Base-by-base conservation (phyloP, 2,329 filamentous ascomycete species). In the Cladosporium colombiae region DNA sequence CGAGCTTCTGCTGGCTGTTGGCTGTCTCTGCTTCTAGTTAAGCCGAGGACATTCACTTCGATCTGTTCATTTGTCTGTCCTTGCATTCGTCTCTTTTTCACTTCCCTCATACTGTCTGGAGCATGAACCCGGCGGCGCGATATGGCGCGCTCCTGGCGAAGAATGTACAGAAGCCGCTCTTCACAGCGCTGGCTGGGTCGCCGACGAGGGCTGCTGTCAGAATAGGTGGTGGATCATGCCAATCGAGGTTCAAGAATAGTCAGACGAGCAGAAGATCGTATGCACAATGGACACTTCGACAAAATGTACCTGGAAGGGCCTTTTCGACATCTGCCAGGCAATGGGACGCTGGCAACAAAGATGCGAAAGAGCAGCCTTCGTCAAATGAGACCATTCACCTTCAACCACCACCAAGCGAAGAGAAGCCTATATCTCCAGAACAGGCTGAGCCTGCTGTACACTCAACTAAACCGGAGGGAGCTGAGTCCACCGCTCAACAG, bases 301-400 rank as follows among this genome's bases (percentile, higher is more conserved):
- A 62, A 14, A 16, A 29, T 2, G 21, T 27, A 2, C 8, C 16
- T 7, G 8, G 25, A 23, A 63, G 49, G 35, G 21, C 60, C 3
- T 55, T 63, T 25, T 56, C 61, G 16, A 25, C 35, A 33, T 56
- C 61, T 27, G 16, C 61, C 16, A 46, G 50, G 50, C 35, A 10
- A 33, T 14, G 10, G 50, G 50, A 63, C 11, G 31, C 7, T 33
- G 35, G 21, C 16, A 56, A 63, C 35, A 63, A 63, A 52, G 61
- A 63, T n/a, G 50, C n/a, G 49, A 63, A 63, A 56, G 61, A 63
- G 35, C 50, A 46, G 27, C 23, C 50, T 18, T 16, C 61, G 31
- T 62, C 65, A 21, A 50, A 29, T 46, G 64, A 40, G 50, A 29
- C 67, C 27, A 68, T 68, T 37, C 57, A 67, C 18, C 62, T 52